These are phyloP conservation scores for Triticum dicoccoides DNA, from an alignment of 176 grass and related monocot species.

Conservation along the genomic window DNA sequence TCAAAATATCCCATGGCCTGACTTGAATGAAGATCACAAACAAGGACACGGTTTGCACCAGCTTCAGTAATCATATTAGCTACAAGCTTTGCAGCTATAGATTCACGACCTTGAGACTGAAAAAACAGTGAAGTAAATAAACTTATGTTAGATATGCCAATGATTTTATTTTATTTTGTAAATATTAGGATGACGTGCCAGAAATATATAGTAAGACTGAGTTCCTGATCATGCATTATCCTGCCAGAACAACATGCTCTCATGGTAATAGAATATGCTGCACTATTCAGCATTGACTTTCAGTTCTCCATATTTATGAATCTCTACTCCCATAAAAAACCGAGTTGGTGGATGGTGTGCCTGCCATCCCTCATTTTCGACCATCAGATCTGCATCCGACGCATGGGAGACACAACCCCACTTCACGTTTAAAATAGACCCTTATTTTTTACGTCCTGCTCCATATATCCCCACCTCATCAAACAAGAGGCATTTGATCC, in stretches of 20 bases:
- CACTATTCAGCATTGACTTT: background rate
- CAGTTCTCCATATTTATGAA: background rate
- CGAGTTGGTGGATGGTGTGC: too few species aligned
- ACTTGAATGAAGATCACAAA: slow-evolving; percentile 97
- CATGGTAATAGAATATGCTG: background rate
- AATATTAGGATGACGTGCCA: background rate
- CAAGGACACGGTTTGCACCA: slow-evolving; percentile 93
- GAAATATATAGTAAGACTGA: background rate
- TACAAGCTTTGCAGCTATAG: slow-evolving; percentile 98
- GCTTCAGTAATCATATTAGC: slow-evolving; percentile 99
- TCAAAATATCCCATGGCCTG: slow-evolving; percentile 99
- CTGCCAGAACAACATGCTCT: background rate
- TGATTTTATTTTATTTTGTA: background rate
- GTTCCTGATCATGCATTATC: background rate
- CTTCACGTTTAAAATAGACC: too few species aligned
- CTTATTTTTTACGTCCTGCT: too few species aligned
- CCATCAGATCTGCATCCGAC: too few species aligned
- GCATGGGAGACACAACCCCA: too few species aligned
- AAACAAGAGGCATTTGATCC: too few species aligned
- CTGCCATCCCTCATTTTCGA: too few species aligned
- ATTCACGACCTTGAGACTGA: slow-evolving; percentile 98
- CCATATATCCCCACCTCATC: too few species aligned
- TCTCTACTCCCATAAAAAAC: background rate
- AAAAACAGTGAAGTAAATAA: background rate
- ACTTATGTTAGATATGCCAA: background rate